These are phyloP conservation scores for Pyrenula aspistea DNA, from an alignment of 495 filamentous ascomycete species.

Conservation along the genomic window DNA sequence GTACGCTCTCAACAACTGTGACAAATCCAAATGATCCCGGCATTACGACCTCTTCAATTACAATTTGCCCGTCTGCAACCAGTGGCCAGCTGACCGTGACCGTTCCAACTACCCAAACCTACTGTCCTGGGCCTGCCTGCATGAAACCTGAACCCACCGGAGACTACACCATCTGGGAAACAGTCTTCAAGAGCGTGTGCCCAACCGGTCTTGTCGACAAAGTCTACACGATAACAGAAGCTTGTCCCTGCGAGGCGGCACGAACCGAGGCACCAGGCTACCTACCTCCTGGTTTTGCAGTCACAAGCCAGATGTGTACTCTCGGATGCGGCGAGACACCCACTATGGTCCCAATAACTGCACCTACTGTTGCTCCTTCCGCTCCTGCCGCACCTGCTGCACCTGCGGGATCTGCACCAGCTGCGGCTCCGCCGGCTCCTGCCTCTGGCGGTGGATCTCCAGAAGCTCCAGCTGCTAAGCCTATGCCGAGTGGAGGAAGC, in stretches of 20 bases:
- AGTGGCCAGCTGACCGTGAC: background rate
- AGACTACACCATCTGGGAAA: background rate
- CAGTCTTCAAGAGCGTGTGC: background rate
- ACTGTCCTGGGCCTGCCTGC: background rate
- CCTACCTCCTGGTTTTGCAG: background rate
- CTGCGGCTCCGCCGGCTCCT: background rate
- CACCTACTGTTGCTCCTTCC: background rate
- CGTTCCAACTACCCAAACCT: background rate
- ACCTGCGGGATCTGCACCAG: background rate
- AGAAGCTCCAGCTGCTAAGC: background rate
- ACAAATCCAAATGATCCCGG: background rate
- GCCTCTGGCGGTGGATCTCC: background rate
- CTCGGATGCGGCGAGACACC: conserved; percentile 81
- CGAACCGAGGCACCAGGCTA: background rate
- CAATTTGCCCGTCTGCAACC: background rate
- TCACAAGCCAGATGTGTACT: conserved; percentile 8
- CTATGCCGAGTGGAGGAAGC: background rate
- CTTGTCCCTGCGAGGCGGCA: background rate
- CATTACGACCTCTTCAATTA: background rate
- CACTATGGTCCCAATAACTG: conserved; percentile 30
- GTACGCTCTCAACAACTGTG: background rate
- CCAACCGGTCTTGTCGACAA: background rate
- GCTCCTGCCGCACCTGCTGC: background rate
- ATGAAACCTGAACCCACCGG: background rate
- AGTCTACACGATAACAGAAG: background rate